phyloP scores from a whole-genome alignment of 306 rosid species.

The Inga laurina region DNA sequence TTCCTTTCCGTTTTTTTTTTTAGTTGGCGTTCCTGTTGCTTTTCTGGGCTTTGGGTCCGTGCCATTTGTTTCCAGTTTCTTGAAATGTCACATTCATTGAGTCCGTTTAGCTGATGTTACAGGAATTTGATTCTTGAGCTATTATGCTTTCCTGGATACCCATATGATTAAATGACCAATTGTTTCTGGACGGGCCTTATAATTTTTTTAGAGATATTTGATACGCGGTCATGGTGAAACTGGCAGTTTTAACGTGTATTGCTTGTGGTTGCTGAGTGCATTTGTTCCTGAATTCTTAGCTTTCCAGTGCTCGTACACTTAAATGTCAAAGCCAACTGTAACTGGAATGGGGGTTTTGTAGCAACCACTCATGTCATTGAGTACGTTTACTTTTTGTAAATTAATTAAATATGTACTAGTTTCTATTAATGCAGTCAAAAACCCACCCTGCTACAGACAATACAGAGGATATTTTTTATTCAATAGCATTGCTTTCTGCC shows the following conservation, averaged over 20 bases:
- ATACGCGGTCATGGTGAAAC: background rate
- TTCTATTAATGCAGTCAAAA: background rate
- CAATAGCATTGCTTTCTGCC: background rate
- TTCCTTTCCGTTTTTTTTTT: background rate
- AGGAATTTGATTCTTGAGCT: background rate
- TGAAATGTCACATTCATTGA: background rate
- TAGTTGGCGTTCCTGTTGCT: background rate
- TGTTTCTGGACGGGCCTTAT: background rate
- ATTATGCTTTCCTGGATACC: background rate
- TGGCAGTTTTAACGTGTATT: background rate
- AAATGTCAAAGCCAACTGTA: constrained; percentile 3
- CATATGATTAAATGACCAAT: background rate
- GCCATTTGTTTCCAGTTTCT: background rate
- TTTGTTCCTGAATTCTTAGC: constrained; percentile 9
- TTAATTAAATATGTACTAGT: background rate
- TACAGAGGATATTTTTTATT: background rate
- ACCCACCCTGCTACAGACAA: background rate
- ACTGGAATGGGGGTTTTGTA: background rate
- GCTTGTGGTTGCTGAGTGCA: background rate
- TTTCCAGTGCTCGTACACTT: background rate
- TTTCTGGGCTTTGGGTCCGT: background rate
- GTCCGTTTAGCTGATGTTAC: background rate
- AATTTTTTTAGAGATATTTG: background rate
- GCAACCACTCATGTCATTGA: background rate
- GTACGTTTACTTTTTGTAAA: background rate